Conservation (phyloP, 1,284 basidiomycete genomes). For the Trichosporon sp. region DNA sequence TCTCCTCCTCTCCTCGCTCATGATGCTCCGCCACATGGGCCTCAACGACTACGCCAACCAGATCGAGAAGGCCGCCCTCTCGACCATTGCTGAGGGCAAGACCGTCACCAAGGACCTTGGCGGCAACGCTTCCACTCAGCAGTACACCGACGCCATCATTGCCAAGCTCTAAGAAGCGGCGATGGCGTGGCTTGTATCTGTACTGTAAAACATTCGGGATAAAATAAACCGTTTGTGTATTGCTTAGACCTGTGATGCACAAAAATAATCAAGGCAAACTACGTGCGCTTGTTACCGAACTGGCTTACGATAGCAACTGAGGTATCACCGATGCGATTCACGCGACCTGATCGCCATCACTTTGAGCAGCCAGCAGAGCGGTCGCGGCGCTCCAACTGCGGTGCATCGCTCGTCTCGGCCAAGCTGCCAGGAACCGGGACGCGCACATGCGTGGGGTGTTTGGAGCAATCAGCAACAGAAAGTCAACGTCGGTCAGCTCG, state of each 20-base stretch:
- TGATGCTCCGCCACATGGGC: conserved; percentile 98
- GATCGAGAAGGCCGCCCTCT: conserved; percentile 87
- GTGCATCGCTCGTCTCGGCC: neutral
- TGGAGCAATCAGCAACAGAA: neutral
- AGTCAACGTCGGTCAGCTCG: neutral
- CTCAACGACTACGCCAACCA: conserved; percentile 76
- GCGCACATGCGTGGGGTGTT: neutral
- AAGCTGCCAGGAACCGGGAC: neutral
- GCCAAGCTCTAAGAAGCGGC: conserved; percentile 27
- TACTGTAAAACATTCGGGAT: conserved; percentile 2
- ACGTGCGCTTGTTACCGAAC: too few species aligned
- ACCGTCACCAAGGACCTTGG: conserved; percentile 87
- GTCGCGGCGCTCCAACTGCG: too few species aligned
- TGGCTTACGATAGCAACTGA: neutral
- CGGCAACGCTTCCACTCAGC: conserved; percentile 77
- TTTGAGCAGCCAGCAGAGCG: too few species aligned
- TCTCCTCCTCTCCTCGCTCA: conserved; percentile 84
- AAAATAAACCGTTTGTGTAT: conserved; percentile 6
- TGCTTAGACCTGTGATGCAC: conserved; percentile 4
- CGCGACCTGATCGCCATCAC: too few species aligned
- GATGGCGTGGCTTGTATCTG: conserved; percentile 1
- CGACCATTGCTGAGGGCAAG: conserved; percentile 91
- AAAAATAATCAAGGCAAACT: conserved; percentile 2
- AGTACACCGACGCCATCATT: conserved; percentile 86
- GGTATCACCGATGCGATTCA: too few species aligned